Evolutionary conservation across 2,329 filamentous ascomycete species (phyloP).

Genomic region (Talaromyces amestolkiae): DNA sequence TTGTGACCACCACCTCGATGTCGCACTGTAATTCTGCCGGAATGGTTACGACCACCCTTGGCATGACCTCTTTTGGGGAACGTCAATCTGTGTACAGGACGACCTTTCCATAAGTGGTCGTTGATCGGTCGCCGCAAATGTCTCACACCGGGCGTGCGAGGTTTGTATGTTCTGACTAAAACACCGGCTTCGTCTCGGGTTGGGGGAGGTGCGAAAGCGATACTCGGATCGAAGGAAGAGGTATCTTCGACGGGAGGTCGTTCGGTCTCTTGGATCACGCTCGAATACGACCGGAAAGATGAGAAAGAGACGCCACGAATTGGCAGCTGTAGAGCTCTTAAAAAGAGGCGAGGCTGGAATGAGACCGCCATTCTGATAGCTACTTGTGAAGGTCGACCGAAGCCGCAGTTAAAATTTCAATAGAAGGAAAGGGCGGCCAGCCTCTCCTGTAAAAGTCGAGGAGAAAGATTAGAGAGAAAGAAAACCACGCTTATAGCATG

Average conservation of each 20-base stretch:
- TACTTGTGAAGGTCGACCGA: not conserved
- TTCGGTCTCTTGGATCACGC: constrained; percentile 37
- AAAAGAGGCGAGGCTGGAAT: constrained; percentile 65
- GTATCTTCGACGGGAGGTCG: constrained; percentile 25
- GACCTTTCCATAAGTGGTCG: constrained; percentile 93
- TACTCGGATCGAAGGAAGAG: constrained; percentile 38
- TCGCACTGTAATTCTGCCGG: constrained; percentile 79
- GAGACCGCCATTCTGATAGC: constrained; percentile 43
- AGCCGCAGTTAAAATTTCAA: constrained; percentile 4
- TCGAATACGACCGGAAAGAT: constrained; percentile 54
- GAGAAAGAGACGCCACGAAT: constrained; percentile 48
- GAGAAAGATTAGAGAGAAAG: too few species aligned
- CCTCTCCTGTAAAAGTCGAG: not conserved
- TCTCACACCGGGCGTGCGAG: constrained; percentile 84
- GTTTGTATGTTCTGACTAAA: constrained; percentile 81
- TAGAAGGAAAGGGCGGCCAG: not conserved
- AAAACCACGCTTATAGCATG: not conserved
- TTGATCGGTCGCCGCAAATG: constrained; percentile 92
- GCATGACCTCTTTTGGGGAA: constrained; percentile 88
- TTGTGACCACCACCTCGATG: constrained; percentile 92
- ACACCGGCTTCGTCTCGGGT: constrained; percentile 42
- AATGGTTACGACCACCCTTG: constrained; percentile 89
- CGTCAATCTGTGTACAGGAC: constrained; percentile 77
- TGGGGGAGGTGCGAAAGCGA: constrained; percentile 47
- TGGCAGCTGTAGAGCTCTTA: constrained; percentile 50